Conservation (phyloP, 2,329 filamentous ascomycete genomes). For the Blastomyces percursus region DNA sequence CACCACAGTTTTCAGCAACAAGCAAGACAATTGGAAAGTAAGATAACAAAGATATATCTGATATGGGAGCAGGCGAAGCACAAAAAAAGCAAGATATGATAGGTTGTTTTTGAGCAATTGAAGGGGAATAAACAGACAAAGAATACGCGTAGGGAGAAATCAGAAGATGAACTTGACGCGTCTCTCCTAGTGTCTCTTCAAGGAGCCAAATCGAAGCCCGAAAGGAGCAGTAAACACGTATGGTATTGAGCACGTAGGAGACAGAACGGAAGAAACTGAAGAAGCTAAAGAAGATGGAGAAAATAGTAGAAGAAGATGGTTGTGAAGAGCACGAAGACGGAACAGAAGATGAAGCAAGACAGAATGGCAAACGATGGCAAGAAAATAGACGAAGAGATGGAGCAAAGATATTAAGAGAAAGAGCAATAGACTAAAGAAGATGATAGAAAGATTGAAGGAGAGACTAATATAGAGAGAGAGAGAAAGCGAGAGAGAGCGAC, state of each 20-base stretch:
- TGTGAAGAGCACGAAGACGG: background rate
- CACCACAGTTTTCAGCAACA: background rate
- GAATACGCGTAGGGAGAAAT: background rate
- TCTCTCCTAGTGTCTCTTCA: background rate
- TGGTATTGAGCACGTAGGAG: background rate
- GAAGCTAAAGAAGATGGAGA: no score
- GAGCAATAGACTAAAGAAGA: slow-evolving; percentile 20
- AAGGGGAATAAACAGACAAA: background rate
- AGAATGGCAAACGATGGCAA: slow-evolving; percentile 9
- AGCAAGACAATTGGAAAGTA: background rate
- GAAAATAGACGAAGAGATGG: slow-evolving; percentile 13
- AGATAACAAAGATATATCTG: slow-evolving; percentile 1
- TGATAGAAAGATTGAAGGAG: slow-evolving; percentile 12
- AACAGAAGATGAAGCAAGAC: slow-evolving; percentile 10
- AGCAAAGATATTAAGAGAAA: slow-evolving; percentile 14
- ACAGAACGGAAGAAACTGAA: background rate
- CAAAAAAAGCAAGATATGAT: background rate
- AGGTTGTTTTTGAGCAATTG: background rate
- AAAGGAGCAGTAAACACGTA: slow-evolving; percentile 1
- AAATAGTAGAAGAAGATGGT: background rate
- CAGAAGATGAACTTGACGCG: background rate
- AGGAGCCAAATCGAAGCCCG: background rate
- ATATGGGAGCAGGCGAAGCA: background rate
- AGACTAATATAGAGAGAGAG: slow-evolving; percentile 12
- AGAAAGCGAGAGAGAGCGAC: background rate